phyloP scores from a whole-genome alignment of 2,329 filamentous ascomycete species.

The Exophiala bonariae region DNA sequence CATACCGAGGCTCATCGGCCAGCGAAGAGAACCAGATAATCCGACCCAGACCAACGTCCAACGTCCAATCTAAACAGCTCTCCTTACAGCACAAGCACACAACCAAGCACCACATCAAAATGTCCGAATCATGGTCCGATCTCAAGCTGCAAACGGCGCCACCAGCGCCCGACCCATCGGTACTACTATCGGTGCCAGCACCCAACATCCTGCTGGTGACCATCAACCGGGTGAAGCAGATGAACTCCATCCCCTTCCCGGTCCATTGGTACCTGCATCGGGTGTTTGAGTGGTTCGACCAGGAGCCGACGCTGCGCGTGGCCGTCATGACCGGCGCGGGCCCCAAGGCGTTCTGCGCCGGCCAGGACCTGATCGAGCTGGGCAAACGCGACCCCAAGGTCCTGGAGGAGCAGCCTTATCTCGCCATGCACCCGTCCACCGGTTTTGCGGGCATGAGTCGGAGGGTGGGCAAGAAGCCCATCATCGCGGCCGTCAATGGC shows the following conservation, averaged over 20 bases:
- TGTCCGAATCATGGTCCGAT: constrained; percentile 1
- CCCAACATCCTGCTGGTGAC: constrained; percentile 49
- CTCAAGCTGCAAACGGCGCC: constrained; percentile 11
- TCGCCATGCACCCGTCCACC: constrained; percentile 30
- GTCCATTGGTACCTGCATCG: constrained; percentile 44
- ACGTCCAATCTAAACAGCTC: no score
- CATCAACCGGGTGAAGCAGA: constrained; percentile 42
- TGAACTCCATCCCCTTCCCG: constrained; percentile 46
- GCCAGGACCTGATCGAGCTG: constrained; percentile 46
- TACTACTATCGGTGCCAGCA: constrained; percentile 41
- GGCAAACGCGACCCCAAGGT: constrained; percentile 30
- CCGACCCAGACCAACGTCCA: no score
- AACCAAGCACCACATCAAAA: not conserved
- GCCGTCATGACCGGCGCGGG: constrained; percentile 47
- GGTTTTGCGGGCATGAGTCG: constrained; percentile 51
- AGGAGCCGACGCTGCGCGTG: constrained; percentile 42
- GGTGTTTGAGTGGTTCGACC: constrained; percentile 48
- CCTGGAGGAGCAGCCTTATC: constrained; percentile 25
- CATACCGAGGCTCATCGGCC: no score
- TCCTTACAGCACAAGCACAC: no score
- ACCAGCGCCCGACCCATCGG: constrained; percentile 14
- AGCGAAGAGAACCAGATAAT: no score
- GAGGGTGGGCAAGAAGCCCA: constrained; percentile 68
- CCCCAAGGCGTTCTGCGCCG: constrained; percentile 45
- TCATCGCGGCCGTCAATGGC: constrained; percentile 76